Base-by-base conservation (phyloP, 208 protist species). In the Acanthamoeba culbertsoni region DNA sequence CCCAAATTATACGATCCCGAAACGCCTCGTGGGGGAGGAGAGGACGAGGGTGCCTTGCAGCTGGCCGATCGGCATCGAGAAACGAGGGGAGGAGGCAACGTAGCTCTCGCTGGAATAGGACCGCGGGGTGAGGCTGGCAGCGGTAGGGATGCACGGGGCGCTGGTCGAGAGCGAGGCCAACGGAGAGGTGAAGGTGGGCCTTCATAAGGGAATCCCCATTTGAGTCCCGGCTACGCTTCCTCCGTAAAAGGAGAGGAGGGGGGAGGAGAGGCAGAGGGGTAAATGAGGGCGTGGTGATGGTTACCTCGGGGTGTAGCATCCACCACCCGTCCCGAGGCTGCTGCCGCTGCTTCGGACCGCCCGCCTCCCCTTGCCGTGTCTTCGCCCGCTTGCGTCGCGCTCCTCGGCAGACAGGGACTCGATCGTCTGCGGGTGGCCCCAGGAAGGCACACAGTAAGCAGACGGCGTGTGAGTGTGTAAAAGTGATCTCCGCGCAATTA, bases 111-210 rank as follows among this genome's bases (percentile, higher is more conserved):
- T 84, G 7, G 73, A 84, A 43, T 37, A 84, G 4, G 73, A 84
- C 8, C 73, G 73, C n/a, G 73, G 73, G 7, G 73, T 55, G 5
- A 84, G 10, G 73, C 73, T 26, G 51, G 51, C 51, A 12, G 45
- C n/a, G 5, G 73, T 84, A n/a, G 73, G 43, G 18, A 55, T 33
- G 43, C 73, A 84, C 0, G 73, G 73, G 26, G 73, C 73, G 45
- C 73, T 84, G 28, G 73, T 84, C 23, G 73, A 84, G 35, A 84
- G 73, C 45, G 73, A 84, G 8, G 73, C 73, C 45, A 84, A 16
- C 4, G 73, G 45, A 10, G 73, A 55, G 20, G 73, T 28, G 35
- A 55, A 79, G 0, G 43, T 51, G 26, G 33, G 23, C 20, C 71
- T 79, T 35, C 20, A 33, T 7, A 68, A n/a, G n/a, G 59, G 8